Percentiles rank a stretch among this genome's conserved stretches.
phyloP scores from a whole-genome alignment of 305 asterid genomes.

The Galium porrigens region DNA sequence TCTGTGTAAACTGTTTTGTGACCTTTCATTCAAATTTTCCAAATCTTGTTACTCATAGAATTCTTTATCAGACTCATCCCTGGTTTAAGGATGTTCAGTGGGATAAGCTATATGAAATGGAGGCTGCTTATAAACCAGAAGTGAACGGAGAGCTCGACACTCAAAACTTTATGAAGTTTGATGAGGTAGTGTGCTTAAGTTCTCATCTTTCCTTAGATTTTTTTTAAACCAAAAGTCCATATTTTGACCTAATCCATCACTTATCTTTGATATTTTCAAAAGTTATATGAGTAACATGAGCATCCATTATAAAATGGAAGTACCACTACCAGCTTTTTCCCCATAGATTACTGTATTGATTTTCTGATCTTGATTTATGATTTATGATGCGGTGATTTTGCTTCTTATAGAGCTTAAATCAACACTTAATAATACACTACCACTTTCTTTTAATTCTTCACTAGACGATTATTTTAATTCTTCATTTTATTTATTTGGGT shows the following conservation, averaged over 20 bases:
- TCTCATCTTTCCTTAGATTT: slow-evolving; percentile 14
- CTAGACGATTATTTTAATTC: background rate
- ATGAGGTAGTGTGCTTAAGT: slow-evolving; percentile 44
- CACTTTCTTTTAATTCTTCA: background rate
- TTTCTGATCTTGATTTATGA: background rate
- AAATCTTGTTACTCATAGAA: slow-evolving; percentile 12
- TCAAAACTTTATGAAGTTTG: slow-evolving; percentile 77
- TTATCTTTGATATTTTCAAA: background rate
- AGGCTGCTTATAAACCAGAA: slow-evolving; percentile 80
- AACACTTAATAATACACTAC: background rate
- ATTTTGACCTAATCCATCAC: background rate
- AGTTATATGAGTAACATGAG: background rate
- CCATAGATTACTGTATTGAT: background rate
- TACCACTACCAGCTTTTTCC: background rate
- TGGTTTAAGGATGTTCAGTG: slow-evolving; percentile 68
- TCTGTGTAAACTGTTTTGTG: slow-evolving; percentile 8
- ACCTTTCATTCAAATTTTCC: slow-evolving; percentile 10
- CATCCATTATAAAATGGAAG: background rate
- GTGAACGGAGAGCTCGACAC: slow-evolving; percentile 88
- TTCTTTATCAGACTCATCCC: slow-evolving; percentile 57
- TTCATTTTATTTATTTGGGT: background rate
- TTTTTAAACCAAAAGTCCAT: background rate
- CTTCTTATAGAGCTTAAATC: background rate
- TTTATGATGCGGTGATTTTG: background rate
- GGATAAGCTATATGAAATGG: slow-evolving; percentile 80